These are phyloP conservation scores for Dictyophora rubrovolvata DNA, from an alignment of 768 basidiomycete genomes.

Conservation along the genomic window DNA sequence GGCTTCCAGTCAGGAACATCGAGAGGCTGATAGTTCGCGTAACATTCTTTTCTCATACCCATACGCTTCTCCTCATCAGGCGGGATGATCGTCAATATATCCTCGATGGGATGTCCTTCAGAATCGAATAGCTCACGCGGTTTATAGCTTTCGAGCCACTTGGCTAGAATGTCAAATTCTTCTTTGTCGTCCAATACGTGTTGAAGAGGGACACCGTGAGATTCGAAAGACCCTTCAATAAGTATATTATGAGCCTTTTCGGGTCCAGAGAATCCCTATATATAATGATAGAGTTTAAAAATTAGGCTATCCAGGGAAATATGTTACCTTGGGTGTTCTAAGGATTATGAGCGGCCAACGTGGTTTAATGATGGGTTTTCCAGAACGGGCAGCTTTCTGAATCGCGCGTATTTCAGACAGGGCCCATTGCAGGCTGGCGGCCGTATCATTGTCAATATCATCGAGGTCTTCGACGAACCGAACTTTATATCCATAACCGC, in stretches of 20 bases:
- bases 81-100: constrained; percentile 55
- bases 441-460: constrained; percentile 68
- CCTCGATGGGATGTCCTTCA: constrained; percentile 40
- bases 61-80: constrained; percentile 46
- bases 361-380: constrained; percentile 76
- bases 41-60: constrained; percentile 61
- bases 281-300: background rate
- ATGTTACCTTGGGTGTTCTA: constrained; percentile 67
- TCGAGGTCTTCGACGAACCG: constrained; percentile 63
- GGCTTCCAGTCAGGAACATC: constrained; percentile 55
- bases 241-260: constrained; percentile 55
- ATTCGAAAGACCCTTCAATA: constrained; percentile 72
- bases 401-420: constrained; percentile 63
- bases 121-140: constrained; percentile 56
- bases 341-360: constrained; percentile 84
- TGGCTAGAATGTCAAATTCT: constrained; percentile 52
- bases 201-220: constrained; percentile 86
- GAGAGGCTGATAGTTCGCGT: constrained; percentile 51
- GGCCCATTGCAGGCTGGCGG: constrained; percentile 77
- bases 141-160: constrained; percentile 68
- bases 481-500: constrained; percentile 83
- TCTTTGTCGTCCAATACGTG: constrained; percentile 51
- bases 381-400: constrained; percentile 66
- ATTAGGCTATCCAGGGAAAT: background rate
- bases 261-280: constrained; percentile 56